Evolutionary conservation across 768 basidiomycete species (phyloP), one percentile per base, ranked within the genome.

Genomic region (Tylopilus balloui): DNA sequence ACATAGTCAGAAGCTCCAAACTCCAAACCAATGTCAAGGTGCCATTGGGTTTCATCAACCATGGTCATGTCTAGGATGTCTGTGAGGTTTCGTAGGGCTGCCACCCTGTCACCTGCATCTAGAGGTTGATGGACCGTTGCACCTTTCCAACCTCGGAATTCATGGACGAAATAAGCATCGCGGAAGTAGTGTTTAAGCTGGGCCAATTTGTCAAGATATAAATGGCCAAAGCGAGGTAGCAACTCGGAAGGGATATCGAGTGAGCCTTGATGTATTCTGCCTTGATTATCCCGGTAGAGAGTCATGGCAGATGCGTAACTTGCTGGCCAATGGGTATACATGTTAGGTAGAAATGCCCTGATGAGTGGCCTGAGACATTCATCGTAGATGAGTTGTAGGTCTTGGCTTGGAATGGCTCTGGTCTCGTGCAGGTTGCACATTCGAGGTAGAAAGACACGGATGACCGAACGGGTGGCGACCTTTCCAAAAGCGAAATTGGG

Each of bases 111-210:
- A n/a, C n/a, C n/a, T n/a, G n/a, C 47, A 0, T 45, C 6, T 7
- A 55, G 27, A 2, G 27, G 27, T 27, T 10, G 9, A n/a, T 55
- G 53, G 1, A 49, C 40, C 0, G 47, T 57, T 0, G 37, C 49
- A 0, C 14, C 54, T 6, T 57, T 57, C 51, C 54, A 57, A 3
- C 54, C 51, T 0, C 27, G 19, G 0, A 57, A 21, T 17, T 57
- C 54, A 24, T 57, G 54, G 1, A 14, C 45, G 12, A 56, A 57
- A 7, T 57, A 57, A 0, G 48, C 45, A 19, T 57, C 50, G 0
- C 3, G 1, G 4, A 50, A 50, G 3, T 50, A 45, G 1, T 23
- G 23, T 1, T 5, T 11, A 1, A 43, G 24, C 0, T 4, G 3
- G n/a, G n/a, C n/a, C n/a, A n/a, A n/a, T 15, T 21, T 31, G 17